Base-by-base conservation (phyloP, 2,329 filamentous ascomycete genomes). In the Knoxdaviesia proteae region DNA sequence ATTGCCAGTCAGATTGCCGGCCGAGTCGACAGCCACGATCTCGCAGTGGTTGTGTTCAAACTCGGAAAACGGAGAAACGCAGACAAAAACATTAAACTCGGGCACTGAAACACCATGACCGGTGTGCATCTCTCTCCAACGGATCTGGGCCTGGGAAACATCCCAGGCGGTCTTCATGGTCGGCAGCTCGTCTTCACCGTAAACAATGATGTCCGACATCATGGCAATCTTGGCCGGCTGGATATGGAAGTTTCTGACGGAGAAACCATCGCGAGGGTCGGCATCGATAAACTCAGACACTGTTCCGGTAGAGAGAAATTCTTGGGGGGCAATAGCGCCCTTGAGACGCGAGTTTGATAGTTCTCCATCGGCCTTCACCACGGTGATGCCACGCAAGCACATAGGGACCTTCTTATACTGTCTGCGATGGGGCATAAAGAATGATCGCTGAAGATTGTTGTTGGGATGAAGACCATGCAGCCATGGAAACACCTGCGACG, bases 231-330 rank as follows among this genome's bases (percentile, higher is more conserved):
- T 98, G 45, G 81, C 81, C 0, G 83, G 72, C 58, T 98, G 90
- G 36, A 96, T 96, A 52, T 96, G 88, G 55, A 98, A 98, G 57
- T 96, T 96, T 39, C 90, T 76, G 38, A 96, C 87, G 5, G 84
- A 94, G 55, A 96, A 96, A 6, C 90, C 90, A 49, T 93, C 83
- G 44, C 65, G 71, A 1, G 90, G 90, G 54, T 98, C 90, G 36
- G 79, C 71, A 38, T 93, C 83, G 47, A 86, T 62, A 54, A 98
- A 94, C 29, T 76, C 68, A 38, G 70, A 60, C 10, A 61, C 59
- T 3, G 53, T 54, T 3, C 58, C 56, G 0, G 63, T 51, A 35
- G 74, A 68, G 45, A 96, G 59, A 38, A 96, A 68, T 58, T 96
- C 90, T 1, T 82, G 73, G 0, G 86, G 80, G 3, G 79, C 69